phyloP scores from a whole-genome alignment of 352 stramenopile species.

The Phytophthora meadii region DNA sequence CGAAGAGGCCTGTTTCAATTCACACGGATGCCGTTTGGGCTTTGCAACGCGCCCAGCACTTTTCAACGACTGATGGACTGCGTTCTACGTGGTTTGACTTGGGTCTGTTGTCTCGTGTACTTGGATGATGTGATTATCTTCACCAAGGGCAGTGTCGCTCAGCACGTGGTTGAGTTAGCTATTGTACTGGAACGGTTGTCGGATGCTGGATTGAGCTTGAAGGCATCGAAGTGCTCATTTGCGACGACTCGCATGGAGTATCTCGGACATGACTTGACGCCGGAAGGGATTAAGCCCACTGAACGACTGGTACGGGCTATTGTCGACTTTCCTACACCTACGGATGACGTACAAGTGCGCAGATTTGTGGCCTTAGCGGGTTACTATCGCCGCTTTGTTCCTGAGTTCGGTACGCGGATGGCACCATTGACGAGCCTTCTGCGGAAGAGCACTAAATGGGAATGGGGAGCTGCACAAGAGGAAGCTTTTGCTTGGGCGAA shows the following conservation, averaged over 20 bases:
- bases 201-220: slow-evolving; percentile 16
- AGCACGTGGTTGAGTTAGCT: slow-evolving; percentile 25
- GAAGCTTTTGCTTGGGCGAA: slow-evolving; percentile 27
- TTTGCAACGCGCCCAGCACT: slow-evolving; percentile 28
- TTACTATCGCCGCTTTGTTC: slow-evolving; percentile 35
- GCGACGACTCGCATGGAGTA: slow-evolving; percentile 22
- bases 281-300: slow-evolving; percentile 11
- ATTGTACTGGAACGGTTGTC: slow-evolving; percentile 11
- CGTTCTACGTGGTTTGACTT: slow-evolving; percentile 23
- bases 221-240: slow-evolving; percentile 34
- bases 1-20: slow-evolving; percentile 25
- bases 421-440: slow-evolving; percentile 27
- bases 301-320: slow-evolving; percentile 2
- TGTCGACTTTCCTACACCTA: slow-evolving; percentile 11
- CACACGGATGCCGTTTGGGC: slow-evolving; percentile 25
- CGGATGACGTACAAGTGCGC: slow-evolving; percentile 7
- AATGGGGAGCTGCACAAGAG: slow-evolving; percentile 26
- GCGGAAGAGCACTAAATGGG: slow-evolving; percentile 21
- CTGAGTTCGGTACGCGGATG: slow-evolving; percentile 20
- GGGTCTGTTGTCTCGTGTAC: slow-evolving; percentile 30
- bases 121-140: slow-evolving; percentile 38
- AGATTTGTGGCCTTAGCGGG: slow-evolving; percentile 34
- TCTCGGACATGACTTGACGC: slow-evolving; percentile 28
- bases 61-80: slow-evolving; percentile 39
- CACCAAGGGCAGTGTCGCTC: slow-evolving; percentile 16